Evolutionary conservation across 2,329 filamentous ascomycete genomes (phyloP).

Genomic region (Elsinoe necatrix): DNA sequence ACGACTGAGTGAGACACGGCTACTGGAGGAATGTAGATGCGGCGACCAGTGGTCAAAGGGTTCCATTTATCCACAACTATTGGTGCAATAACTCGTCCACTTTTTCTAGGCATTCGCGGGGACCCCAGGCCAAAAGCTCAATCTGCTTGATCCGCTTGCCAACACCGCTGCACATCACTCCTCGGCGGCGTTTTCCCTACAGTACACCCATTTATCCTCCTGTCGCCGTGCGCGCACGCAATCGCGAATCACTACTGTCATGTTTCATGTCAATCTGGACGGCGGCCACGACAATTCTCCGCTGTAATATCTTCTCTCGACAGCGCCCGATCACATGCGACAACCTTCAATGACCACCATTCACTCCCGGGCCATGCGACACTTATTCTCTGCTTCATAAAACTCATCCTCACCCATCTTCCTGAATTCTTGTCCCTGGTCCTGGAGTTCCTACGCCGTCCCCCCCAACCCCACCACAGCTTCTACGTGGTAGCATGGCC

Average conservation of each 20-base stretch:
- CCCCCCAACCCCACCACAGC: not conserved
- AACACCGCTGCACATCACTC: constrained; percentile 9
- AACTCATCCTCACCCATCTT: not conserved
- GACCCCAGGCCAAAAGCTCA: not conserved
- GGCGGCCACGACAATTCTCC: constrained; percentile 7
- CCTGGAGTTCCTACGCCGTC: not conserved
- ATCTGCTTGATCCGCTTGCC: constrained; percentile 7
- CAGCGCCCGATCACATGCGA: constrained; percentile 3
- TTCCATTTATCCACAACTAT: not conserved
- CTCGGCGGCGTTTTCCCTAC: constrained; percentile 6
- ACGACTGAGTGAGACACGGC: constrained; percentile 4
- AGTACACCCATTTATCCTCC: constrained; percentile 13
- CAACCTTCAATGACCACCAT: not conserved
- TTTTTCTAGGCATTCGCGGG: constrained; percentile 9
- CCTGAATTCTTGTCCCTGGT: not conserved
- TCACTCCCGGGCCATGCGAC: not conserved
- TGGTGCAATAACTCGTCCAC: constrained; percentile 11
- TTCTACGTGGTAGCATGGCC: constrained; percentile 16
- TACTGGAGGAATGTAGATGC: constrained; percentile 10
- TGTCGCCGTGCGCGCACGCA: constrained; percentile 12
- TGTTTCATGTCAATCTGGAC: constrained; percentile 14
- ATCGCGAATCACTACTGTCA: constrained; percentile 5
- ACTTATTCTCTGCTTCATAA: not conserved
- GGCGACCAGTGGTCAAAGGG: not conserved
- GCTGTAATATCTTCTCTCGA: not conserved